Percentiles rank a stretch among this genome's conserved stretches.
These are phyloP conservation scores for Melanogaster broomeanus DNA, from an alignment of 768 basidiomycete species.

Conservation along the genomic window DNA sequence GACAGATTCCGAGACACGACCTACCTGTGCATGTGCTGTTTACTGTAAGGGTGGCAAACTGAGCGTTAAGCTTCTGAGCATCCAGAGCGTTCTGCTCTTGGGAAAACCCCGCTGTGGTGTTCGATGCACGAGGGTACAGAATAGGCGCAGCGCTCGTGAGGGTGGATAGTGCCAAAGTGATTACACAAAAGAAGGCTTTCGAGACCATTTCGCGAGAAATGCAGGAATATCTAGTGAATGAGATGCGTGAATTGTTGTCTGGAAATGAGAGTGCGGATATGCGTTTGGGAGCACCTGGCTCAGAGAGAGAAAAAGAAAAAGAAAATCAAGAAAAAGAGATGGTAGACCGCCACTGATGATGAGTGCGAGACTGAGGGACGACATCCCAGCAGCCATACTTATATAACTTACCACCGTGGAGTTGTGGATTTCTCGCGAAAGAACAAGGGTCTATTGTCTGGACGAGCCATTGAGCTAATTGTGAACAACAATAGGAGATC, in stretches of 20 bases:
- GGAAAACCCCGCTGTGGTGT: conserved; percentile 19
- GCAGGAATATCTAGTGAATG: neutral
- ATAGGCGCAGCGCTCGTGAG: conserved; percentile 5
- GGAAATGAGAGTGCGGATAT: neutral
- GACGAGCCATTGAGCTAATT: conserved; percentile 1
- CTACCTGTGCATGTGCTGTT: conserved; percentile 33
- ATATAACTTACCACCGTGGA: neutral
- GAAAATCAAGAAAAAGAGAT: neutral
- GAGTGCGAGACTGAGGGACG: conserved; percentile 1
- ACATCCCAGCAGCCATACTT: neutral
- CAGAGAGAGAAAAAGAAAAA: conserved; percentile 1
- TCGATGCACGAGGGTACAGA: conserved; percentile 3
- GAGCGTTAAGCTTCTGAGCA: conserved; percentile 37
- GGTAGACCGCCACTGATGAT: neutral
- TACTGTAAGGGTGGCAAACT: conserved; percentile 32
- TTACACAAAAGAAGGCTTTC: neutral
- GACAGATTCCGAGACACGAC: neutral
- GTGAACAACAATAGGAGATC: conserved; percentile 1
- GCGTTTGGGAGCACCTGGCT: conserved; percentile 12
- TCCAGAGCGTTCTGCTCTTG: conserved; percentile 35
- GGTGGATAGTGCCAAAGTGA: conserved; percentile 3
- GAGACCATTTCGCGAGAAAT: neutral
- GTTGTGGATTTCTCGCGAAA: conserved; percentile 2
- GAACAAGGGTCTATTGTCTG: conserved; percentile 9
- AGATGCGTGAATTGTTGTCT: neutral